Percentiles rank a stretch among this genome's conserved stretches.
Conservation (phyloP, 2,329 filamentous ascomycete species). For the Colletotrichum musicola region DNA sequence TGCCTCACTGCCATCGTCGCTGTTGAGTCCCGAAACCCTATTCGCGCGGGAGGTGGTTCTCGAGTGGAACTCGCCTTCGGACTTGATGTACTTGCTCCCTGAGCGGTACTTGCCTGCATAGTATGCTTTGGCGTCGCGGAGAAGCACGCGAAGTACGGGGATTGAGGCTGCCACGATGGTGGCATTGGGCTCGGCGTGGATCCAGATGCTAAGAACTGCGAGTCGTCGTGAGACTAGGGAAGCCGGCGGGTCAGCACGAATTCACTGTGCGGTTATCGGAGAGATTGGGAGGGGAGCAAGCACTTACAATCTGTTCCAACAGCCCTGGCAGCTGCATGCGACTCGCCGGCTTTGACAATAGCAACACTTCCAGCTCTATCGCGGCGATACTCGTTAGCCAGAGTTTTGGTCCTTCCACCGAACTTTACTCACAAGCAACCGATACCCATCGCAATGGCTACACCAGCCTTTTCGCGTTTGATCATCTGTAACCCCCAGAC, state of each 20-base stretch:
- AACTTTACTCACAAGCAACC: constrained; percentile 40
- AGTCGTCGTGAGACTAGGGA: background rate
- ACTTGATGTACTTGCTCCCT: constrained; percentile 6
- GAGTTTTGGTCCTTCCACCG: too few species aligned
- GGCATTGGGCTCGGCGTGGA: constrained; percentile 42
- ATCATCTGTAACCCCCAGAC: constrained; percentile 48
- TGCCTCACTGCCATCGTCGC: background rate
- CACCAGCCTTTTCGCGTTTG: constrained; percentile 44
- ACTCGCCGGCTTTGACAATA: background rate
- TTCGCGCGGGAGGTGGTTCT: background rate
- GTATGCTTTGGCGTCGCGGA: constrained; percentile 31
- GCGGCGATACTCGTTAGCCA: background rate
- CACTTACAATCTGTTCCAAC: constrained; percentile 9
- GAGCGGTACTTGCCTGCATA: constrained; percentile 15
- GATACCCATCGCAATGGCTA: constrained; percentile 43
- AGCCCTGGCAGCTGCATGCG: background rate
- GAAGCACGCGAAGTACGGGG: constrained; percentile 47
- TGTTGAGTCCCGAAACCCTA: background rate
- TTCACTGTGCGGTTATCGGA: background rate
- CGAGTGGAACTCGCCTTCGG: constrained; percentile 1
- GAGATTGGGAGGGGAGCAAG: background rate
- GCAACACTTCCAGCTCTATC: background rate
- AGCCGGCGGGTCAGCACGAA: background rate
- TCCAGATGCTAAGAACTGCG: constrained; percentile 42
- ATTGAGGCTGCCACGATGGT: constrained; percentile 48